Evolutionary conservation across 2,329 filamentous ascomycete species (phyloP).

Genomic region (Penicillium sp.): DNA sequence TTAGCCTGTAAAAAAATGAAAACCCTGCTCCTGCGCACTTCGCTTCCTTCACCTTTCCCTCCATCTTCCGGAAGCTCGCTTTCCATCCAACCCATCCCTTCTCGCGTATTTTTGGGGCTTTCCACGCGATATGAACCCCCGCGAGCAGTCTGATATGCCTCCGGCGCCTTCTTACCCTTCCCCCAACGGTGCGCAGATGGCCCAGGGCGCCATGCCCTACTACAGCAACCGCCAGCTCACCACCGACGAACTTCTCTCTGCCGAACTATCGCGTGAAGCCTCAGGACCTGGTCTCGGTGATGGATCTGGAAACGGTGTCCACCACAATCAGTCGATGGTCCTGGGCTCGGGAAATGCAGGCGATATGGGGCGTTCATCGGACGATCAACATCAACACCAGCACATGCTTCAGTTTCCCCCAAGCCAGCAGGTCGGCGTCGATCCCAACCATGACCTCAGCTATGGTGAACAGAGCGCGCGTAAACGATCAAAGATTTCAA

Average conservation of each 20-base stretch:
- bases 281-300: slow-evolving; percentile 42
- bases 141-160: slow-evolving; percentile 42
- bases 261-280: slow-evolving; percentile 46
- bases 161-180: slow-evolving; percentile 43
- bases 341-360: slow-evolving; percentile 35
- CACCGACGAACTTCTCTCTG: slow-evolving; percentile 46
- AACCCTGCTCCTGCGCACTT: slow-evolving; percentile 29
- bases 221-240: slow-evolving; percentile 43
- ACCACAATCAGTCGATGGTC: slow-evolving; percentile 40
- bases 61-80: slow-evolving; percentile 33
- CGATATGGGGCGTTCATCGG: slow-evolving; percentile 37
- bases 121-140: slow-evolving; percentile 35
- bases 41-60: slow-evolving; percentile 26
- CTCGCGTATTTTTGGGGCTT: slow-evolving; percentile 7
- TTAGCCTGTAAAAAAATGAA: slow-evolving; percentile 36
- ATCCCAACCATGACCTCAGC: slow-evolving; percentile 45
- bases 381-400: slow-evolving; percentile 39
- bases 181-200: slow-evolving; percentile 42
- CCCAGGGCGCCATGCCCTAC: slow-evolving; percentile 42
- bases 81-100: slow-evolving; percentile 23
- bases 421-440: slow-evolving; percentile 42
- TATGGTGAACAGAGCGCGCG: slow-evolving; percentile 60
- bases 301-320: slow-evolving; percentile 36
- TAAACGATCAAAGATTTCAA: slow-evolving; percentile 79
- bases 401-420: slow-evolving; percentile 42